Conservation (phyloP, 2,329 filamentous ascomycete species). For the Exophiala dermatitidis region DNA sequence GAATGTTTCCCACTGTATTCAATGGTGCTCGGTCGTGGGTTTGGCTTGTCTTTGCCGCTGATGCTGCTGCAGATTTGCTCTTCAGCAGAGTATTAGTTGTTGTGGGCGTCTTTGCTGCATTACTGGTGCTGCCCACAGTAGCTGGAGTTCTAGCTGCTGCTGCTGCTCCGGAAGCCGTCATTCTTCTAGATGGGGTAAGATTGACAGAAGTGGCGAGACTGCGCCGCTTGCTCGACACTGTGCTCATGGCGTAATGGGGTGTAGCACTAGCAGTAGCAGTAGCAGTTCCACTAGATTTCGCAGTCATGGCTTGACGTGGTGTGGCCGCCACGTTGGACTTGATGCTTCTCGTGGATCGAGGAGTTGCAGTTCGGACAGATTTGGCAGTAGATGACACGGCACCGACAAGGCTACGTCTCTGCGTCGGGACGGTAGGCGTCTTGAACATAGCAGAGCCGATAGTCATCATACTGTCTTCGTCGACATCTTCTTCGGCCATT, state of each 20-base stretch:
- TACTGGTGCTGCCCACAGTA: background rate
- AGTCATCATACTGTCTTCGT: conserved; percentile 18
- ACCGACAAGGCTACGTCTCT: conserved; percentile 5
- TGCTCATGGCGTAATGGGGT: conserved; percentile 18
- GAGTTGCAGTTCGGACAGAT: too few relatives aligned
- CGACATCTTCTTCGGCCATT: background rate
- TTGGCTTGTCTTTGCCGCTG: conserved; percentile 6
- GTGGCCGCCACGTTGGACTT: too few relatives aligned
- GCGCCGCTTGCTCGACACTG: conserved; percentile 14
- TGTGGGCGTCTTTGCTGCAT: conserved; percentile 8
- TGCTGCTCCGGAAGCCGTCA: background rate
- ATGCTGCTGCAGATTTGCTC: conserved; percentile 5
- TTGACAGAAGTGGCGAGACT: background rate
- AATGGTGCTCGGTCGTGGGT: conserved; percentile 18
- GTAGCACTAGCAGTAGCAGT: background rate
- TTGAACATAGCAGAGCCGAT: conserved; percentile 20
- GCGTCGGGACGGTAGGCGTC: conserved; percentile 10
- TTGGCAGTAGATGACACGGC: too few relatives aligned
- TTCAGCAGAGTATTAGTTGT: conserved; percentile 8
- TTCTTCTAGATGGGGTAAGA: conserved; percentile 7
- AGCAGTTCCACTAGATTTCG: too few relatives aligned
- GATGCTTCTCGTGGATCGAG: too few relatives aligned
- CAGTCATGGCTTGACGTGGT: too few relatives aligned
- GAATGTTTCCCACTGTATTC: conserved; percentile 34
- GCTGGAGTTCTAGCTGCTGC: background rate